phyloP scores from a whole-genome alignment of 768 basidiomycete species.

The Pleurotus cornucopiae region DNA sequence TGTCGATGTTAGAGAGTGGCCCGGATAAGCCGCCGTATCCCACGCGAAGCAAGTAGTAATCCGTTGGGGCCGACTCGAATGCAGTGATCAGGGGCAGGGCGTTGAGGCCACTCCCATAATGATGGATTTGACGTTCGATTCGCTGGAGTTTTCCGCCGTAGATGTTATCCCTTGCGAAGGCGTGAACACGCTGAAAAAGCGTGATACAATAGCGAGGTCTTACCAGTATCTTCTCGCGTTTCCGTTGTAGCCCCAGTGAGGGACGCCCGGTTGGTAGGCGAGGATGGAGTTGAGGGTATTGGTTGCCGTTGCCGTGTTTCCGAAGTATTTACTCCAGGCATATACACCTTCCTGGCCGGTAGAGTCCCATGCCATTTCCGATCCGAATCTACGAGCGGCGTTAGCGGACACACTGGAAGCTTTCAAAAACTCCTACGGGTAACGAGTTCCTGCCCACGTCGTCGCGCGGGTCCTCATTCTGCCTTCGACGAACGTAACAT shows the following conservation, averaged over 20 bases:
- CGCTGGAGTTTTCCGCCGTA: constrained; percentile 52
- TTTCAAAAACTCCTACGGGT: constrained; percentile 36
- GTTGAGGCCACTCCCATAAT: constrained; percentile 55
- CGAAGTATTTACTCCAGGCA: constrained; percentile 50
- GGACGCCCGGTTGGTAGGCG: constrained; percentile 51
- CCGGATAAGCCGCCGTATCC: constrained; percentile 51
- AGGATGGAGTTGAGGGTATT: constrained; percentile 54
- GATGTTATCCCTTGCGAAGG: constrained; percentile 43
- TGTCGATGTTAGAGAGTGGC: constrained; percentile 52
- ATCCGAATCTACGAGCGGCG: constrained; percentile 38
- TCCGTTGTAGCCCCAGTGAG: constrained; percentile 62
- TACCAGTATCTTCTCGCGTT: constrained; percentile 56
- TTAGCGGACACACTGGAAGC: constrained; percentile 1
- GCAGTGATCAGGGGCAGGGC: constrained; percentile 48
- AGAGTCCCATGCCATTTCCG: constrained; percentile 57
- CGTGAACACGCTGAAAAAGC: neutral
- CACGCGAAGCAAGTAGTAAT: constrained; percentile 47
- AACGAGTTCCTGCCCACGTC: constrained; percentile 43
- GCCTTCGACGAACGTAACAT: constrained; percentile 41
- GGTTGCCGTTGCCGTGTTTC: constrained; percentile 42
- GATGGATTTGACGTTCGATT: constrained; percentile 55
- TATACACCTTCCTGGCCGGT: constrained; percentile 59
- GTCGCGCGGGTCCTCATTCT: constrained; percentile 42
- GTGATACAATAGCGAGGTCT: constrained; percentile 7
- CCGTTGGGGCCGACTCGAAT: constrained; percentile 41